Conservation (phyloP, 139 green algal species). For the Pleodorina starrii region DNA sequence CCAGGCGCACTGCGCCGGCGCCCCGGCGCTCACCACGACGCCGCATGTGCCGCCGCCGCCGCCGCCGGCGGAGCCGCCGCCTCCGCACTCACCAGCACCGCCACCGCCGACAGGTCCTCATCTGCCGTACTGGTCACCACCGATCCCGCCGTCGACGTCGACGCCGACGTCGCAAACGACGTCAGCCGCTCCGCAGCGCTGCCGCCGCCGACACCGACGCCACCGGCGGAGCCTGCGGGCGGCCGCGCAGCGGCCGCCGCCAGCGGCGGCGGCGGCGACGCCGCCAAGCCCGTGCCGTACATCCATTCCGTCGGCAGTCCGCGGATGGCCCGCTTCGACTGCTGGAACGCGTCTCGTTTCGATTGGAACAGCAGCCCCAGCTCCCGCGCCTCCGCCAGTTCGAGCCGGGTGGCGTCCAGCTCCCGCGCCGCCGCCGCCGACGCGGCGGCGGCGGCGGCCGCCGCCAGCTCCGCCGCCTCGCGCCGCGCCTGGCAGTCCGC, state of each 20-base stretch:
- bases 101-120: too few relatives aligned
- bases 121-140: too few relatives aligned
- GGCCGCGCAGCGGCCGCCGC: not conserved
- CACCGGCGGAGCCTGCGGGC: not conserved
- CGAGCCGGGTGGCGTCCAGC: not conserved
- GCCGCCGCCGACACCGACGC: not conserved
- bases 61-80: too few relatives aligned
- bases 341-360: not conserved
- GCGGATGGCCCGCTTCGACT: not conserved
- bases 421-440: not conserved
- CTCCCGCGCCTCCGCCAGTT: constrained; percentile 17
- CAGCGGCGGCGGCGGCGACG: too few relatives aligned
- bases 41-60: too few relatives aligned
- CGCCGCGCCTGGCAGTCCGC: not conserved
- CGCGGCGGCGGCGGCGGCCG: not conserved
- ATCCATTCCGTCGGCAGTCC: constrained; percentile 12
- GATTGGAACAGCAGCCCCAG: constrained; percentile 17
- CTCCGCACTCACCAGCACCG: too few relatives aligned
- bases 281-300: not conserved
- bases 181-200: too few relatives aligned
- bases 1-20: too few relatives aligned
- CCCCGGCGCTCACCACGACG: too few relatives aligned
- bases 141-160: too few relatives aligned
- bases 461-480: not conserved
- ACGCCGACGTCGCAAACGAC: too few relatives aligned